phyloP scores from a whole-genome alignment of 495 filamentous ascomycete species.

The Neurospora sp. region DNA sequence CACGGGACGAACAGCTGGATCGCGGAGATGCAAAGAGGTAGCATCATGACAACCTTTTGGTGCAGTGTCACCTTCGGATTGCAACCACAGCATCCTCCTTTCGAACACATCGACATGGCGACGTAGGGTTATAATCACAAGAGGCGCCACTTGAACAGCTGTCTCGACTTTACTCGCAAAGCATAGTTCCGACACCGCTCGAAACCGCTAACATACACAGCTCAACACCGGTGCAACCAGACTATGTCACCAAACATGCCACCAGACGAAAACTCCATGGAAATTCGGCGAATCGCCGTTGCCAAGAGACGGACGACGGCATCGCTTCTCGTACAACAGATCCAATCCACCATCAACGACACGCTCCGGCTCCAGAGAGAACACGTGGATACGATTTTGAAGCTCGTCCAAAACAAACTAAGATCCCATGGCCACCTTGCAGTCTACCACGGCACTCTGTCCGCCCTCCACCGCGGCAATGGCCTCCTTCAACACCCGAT shows the following conservation, averaged over 20 bases:
- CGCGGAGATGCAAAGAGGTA: background rate
- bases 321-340: background rate
- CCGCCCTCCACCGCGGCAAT: constrained; percentile 58
- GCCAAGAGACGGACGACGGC: background rate
- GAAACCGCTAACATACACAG: background rate
- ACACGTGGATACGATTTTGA: background rate
- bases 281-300: background rate
- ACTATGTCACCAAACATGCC: background rate
- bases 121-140: background rate
- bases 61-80: background rate
- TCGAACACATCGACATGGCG: background rate
- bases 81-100: background rate
- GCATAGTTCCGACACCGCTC: background rate
- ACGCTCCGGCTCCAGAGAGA: background rate
- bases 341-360: background rate
- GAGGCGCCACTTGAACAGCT: background rate
- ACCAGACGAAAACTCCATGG: background rate
- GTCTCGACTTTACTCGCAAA: background rate
- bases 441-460: constrained; percentile 55
- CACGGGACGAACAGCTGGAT: background rate
- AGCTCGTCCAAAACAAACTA: constrained; percentile 5
- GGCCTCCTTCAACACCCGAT: constrained; percentile 52
- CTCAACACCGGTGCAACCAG: background rate
- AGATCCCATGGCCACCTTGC: constrained; percentile 34
- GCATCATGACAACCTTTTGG: background rate